Percentiles rank a stretch among this genome's conserved stretches.
Conservation (phyloP, 2,329 filamentous ascomycete genomes). For the Aureobasidium musti region DNA sequence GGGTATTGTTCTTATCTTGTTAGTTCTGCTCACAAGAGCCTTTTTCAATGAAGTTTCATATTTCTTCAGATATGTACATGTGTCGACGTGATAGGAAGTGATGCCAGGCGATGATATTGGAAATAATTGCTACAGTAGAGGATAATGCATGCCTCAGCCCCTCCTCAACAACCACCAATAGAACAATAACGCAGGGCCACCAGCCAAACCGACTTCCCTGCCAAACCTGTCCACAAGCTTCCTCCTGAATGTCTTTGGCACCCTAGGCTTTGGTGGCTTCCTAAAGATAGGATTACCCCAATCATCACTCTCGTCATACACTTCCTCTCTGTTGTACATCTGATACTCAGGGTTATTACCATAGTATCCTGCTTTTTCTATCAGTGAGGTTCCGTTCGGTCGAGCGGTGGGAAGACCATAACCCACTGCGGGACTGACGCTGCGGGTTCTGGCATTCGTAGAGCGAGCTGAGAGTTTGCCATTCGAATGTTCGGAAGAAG, state of each 20-base stretch:
- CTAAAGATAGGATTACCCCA: slow-evolving; percentile 38
- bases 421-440: slow-evolving; percentile 42
- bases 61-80: neutral
- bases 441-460: slow-evolving; percentile 42
- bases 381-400: slow-evolving; percentile 40
- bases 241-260: slow-evolving; percentile 45
- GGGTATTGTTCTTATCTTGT: neutral
- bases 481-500: slow-evolving; percentile 35
- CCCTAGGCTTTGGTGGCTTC: slow-evolving; percentile 35
- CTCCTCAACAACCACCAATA: slow-evolving; percentile 67
- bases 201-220: slow-evolving; percentile 63
- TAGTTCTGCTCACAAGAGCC: neutral
- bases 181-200: slow-evolving; percentile 62
- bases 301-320: slow-evolving; percentile 40
- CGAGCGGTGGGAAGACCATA: slow-evolving; percentile 39
- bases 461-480: slow-evolving; percentile 38
- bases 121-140: too few relatives aligned
- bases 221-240: slow-evolving; percentile 62
- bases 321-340: slow-evolving; percentile 34
- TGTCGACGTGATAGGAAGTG: too few relatives aligned
- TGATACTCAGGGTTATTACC: slow-evolving; percentile 32
- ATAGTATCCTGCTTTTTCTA: slow-evolving; percentile 49
- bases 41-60: neutral
- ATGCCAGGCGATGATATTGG: too few relatives aligned
- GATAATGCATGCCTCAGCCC: too few relatives aligned